Evolutionary conservation across 2,329 filamentous ascomycete genomes (phyloP), one percentile per base, ranked within the genome.

Genomic region (Sporothrix inflata): DNA sequence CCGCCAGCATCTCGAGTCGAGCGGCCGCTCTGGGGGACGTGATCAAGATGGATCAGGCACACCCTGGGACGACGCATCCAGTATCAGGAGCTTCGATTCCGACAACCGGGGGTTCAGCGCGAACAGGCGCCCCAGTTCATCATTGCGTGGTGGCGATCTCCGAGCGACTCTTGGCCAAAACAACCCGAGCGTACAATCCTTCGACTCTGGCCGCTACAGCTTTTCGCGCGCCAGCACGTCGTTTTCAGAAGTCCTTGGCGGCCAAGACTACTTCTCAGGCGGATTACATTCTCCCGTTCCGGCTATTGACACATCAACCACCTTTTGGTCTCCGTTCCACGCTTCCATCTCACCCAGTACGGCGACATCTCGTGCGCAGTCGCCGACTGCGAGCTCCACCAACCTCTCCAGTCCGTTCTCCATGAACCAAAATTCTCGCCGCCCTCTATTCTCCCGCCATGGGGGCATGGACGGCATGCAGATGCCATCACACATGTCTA

Each of bases 281-380:
- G 86, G 92, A 73, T 79, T 87, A 77, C 85, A 87, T 2, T 93
- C 91, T 21, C 91, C 91, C 0, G 86, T 91, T 0, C 84, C 92
- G 57, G 90, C 91, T 0, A 90, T 91, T 73, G 93, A 96, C 77
- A 91, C 93, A 0, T 87, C 88, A 30, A 90, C 89, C 19, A 96
- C 94, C 0, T 97, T 95, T 79, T 98, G 94, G 94, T 97, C 94
- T 2, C 93, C 93, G 0, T 94, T 95, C 76, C 91, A 93, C 73
- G 89, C 53, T 19, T 85, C 88, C 0, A 87, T 90, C 74, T 89
- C 91, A 1, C 87, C 89, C 0, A 79, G 91, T 82, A 79, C 93
- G 79, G 82, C 86, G 80, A 79, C 86, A 0, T 88, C 88, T 0
- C 83, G 88, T 70, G 85, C 85, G 0, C 89, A 90, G 73, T 91